Conservation (phyloP, 768 basidiomycete species). For the Exsudoporus frostii region DNA sequence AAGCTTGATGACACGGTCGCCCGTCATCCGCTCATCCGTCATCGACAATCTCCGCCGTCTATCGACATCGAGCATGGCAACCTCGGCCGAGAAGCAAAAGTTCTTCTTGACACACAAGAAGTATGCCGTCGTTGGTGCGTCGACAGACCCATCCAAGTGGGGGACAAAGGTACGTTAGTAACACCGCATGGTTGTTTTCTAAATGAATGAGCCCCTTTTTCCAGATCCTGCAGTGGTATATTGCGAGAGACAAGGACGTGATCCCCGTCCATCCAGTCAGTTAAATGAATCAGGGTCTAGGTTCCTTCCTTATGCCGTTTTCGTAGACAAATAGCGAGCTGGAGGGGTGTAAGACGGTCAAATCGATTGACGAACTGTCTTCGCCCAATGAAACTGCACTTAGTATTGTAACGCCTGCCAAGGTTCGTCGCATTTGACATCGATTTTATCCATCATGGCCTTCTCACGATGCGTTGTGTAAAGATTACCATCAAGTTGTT, state of each 20-base stretch:
- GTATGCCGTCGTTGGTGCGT: constrained; percentile 82
- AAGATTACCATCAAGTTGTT: constrained; percentile 71
- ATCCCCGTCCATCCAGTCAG: constrained; percentile 75
- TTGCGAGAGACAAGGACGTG: constrained; percentile 52
- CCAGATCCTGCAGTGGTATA: constrained; percentile 79
- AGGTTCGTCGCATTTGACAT: constrained; percentile 37
- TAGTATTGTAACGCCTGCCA: constrained; percentile 75
- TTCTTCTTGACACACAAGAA: constrained; percentile 58
- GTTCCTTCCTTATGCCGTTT: neutral
- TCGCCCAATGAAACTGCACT: constrained; percentile 66
- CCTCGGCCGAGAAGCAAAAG: constrained; percentile 42
- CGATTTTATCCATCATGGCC: neutral
- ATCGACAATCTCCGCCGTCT: constrained; percentile 2
- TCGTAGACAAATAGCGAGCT: constrained; percentile 65
- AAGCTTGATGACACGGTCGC: constrained; percentile 1
- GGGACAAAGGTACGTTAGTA: constrained; percentile 59
- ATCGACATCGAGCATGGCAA: constrained; percentile 22
- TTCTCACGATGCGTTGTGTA: neutral
- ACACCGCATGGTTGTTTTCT: neutral
- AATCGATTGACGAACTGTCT: constrained; percentile 53
- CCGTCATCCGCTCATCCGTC: constrained; percentile 5
- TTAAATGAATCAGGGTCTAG: neutral
- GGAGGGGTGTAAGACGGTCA: constrained; percentile 59
- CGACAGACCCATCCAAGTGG: constrained; percentile 73
- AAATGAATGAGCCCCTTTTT: neutral